phyloP scores from a whole-genome alignment of 345 rosid genomes.

The Iberis pinnata region DNA sequence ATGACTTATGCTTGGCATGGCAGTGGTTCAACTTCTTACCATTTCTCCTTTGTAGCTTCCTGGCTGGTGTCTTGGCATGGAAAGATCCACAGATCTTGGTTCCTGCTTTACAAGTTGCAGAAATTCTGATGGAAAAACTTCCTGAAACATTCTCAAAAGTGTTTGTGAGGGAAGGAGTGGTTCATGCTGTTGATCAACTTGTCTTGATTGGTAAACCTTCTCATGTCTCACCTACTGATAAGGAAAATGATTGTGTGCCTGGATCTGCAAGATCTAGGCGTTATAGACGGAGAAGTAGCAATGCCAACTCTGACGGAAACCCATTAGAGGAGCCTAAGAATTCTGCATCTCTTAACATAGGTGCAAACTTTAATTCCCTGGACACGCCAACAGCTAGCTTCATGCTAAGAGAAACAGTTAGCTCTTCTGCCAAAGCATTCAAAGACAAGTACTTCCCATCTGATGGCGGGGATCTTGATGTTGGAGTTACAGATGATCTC shows the following conservation, averaged over 20 bases:
- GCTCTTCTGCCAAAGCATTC: constrained; percentile 84
- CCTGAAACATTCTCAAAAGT: constrained; percentile 90
- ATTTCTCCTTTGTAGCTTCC: constrained; percentile 47
- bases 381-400: constrained; percentile 67
- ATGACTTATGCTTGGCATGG: constrained; percentile 4
- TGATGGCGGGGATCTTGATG: constrained; percentile 64
- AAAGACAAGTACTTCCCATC: constrained; percentile 79
- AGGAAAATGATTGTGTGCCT: constrained; percentile 63
- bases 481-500: constrained; percentile 95
- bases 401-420: constrained; percentile 58
- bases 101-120: constrained; percentile 95
- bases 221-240: constrained; percentile 52
- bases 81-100: constrained; percentile 96
- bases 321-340: constrained; percentile 57
- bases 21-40: constrained; percentile 5
- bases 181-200: constrained; percentile 97
- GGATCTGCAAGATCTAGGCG: constrained; percentile 88
- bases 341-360: constrained; percentile 44
- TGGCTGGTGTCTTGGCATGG: constrained; percentile 99
- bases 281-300: constrained; percentile 72
- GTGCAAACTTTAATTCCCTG: constrained; percentile 55
- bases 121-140: constrained; percentile 97
- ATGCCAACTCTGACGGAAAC: constrained; percentile 58
- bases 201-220: constrained; percentile 57
- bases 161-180: constrained; percentile 96